Evolutionary conservation across 352 stramenopile species (phyloP), one percentile per base, ranked within the genome.

Genomic region (Phytophthora macrochlamydospora): DNA sequence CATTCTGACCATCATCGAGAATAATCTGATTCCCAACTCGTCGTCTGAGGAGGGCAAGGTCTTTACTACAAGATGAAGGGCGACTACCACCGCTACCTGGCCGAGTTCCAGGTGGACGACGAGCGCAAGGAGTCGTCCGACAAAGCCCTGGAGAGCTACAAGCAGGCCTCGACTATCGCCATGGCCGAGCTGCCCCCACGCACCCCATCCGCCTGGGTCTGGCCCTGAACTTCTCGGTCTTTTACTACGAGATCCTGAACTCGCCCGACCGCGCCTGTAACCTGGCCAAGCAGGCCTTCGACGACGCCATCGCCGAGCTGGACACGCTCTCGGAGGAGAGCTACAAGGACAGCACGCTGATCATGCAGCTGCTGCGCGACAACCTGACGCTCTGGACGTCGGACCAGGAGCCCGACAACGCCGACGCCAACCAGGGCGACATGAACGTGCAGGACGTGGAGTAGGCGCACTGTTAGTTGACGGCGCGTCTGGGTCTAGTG

Each of bases 51-150:
- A 99, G 76, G 97, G 95, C 78, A 99, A 99, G 87, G 97, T 99
- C 12, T 99, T 77, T 99, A 99, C 92, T 99, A 99, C 94, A 99
- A 99, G 93, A 99, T 99, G 96, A 99, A 99, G 89, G 97, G 97
- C 56, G 97, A 99, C 86, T 99, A 99, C 91, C 95, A 99, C 89
- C 96, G 98, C 68, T 99, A 99, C 84, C 83, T 99, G 61, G 98
- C 97, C 58, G 97, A 99, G 82, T 99, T 99, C 89, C 97, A 99
- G 83, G 86, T 86, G 53, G 96, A 95, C 31, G 97, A 99, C 32
- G 86, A 92, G 57, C 94, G 97, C 63, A 98, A 98, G 79, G 91
- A 97, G 63, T 98, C 87, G 46, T 97, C 95, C 46, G 82, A 90
- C 72, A 89, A 90, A 72, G 85, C 83, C 9, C 75, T 91, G 18